These are phyloP conservation scores for Lithospermum erythrorhizon DNA, from an alignment of 257 asterid genomes.

Conservation along the genomic window DNA sequence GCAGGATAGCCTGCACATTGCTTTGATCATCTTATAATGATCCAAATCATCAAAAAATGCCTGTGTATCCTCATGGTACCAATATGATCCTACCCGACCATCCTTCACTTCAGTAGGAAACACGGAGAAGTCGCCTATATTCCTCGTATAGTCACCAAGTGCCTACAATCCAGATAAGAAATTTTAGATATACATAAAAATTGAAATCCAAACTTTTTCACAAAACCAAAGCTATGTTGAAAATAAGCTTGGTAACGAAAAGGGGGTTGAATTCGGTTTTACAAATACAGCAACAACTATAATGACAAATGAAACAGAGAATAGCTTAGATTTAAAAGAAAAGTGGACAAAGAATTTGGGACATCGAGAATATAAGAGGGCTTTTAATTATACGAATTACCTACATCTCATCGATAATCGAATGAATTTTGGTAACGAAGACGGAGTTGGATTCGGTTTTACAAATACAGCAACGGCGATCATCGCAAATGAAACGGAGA, in stretches of 20 bases:
- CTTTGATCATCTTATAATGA: constrained; percentile 93
- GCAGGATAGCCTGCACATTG: constrained; percentile 97
- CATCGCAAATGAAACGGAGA: constrained; percentile 91
- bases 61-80: constrained; percentile 93
- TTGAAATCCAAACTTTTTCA: too few species aligned
- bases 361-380: too few species aligned
- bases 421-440: constrained; percentile 73
- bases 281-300: too few species aligned
- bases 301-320: background rate
- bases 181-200: background rate
- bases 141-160: constrained; percentile 71
- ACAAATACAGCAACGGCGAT: constrained; percentile 94
- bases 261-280: too few species aligned
- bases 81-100: constrained; percentile 66
- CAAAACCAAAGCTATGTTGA: too few species aligned
- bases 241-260: too few species aligned
- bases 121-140: constrained; percentile 48
- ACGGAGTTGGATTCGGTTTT: constrained; percentile 60
- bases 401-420: too few species aligned
- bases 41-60: constrained; percentile 81
- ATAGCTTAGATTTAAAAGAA: too few species aligned
- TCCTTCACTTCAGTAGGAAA: constrained; percentile 61
- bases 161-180: constrained; percentile 32
- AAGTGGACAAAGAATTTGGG: too few species aligned
- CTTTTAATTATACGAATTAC: too few species aligned